Evolutionary conservation across 2,329 filamentous ascomycete genomes (phyloP).

Genomic region (Cladophialophora immunda): DNA sequence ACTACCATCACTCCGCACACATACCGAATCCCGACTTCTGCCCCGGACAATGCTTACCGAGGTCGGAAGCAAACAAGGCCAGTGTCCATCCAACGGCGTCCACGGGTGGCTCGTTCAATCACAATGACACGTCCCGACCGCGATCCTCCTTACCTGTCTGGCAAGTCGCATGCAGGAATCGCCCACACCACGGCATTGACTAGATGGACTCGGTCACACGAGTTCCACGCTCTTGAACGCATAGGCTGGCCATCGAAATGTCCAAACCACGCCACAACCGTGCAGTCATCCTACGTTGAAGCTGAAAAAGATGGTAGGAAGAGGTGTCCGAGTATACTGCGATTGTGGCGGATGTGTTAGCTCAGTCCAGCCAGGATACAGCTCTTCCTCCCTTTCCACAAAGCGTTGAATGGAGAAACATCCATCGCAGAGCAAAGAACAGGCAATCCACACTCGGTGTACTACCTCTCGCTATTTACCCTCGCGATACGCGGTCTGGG

Average conservation of each 20-base stretch:
- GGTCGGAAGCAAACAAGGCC: neutral
- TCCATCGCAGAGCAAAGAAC: neutral
- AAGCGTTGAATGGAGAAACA: too few relatives aligned
- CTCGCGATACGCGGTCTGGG: neutral
- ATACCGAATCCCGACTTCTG: neutral
- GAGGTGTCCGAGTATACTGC: neutral
- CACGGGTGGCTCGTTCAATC: neutral
- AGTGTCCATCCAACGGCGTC: too few relatives aligned
- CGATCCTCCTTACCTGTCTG: too few relatives aligned
- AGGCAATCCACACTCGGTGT: neutral
- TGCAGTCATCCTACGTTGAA: neutral
- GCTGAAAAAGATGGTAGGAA: neutral
- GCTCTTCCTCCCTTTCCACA: neutral
- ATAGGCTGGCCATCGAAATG: neutral
- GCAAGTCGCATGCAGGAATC: too few relatives aligned
- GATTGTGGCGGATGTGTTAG: neutral
- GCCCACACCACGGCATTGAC: too few relatives aligned
- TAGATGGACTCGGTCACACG: neutral
- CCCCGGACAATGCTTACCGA: neutral
- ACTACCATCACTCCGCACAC: too few relatives aligned
- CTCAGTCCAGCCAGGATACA: too few relatives aligned
- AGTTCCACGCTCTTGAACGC: neutral
- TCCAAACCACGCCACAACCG: neutral
- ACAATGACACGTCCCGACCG: neutral
- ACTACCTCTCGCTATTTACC: neutral